Evolutionary conservation across 768 basidiomycete genomes (phyloP), one percentile per base, ranked within the genome.

Genomic region (Glaciozyma antarctica): DNA sequence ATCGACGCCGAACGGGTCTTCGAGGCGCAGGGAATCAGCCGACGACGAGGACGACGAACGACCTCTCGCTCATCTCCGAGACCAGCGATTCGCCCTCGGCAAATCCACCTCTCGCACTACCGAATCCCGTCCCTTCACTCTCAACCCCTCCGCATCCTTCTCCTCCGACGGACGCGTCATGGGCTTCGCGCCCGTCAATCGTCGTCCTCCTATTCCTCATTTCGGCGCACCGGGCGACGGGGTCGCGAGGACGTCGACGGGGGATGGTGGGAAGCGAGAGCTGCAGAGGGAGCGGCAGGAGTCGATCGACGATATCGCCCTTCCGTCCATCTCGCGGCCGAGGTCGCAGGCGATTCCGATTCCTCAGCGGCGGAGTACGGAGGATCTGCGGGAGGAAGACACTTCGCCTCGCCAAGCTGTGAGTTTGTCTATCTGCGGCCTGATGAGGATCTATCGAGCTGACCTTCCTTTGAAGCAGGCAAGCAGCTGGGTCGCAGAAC

Each of bases 91-190:
- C 38, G 38, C 10, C 38, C 38, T 41, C 38, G 38, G 38, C 38
- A 10, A 15, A 41, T 13, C 12, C 47, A 9, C 47, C 47, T 19
- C n/a, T n/a, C 47, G 47, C n/a, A 51, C n/a, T 24, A 9, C 59
- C 19, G 41, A 47, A 34, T 24, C 55, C 21, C 45, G 61, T 22
- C 56, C 64, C 12, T 60, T 65, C 64, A 56, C 58, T 2, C 64
- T 65, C 26, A 58, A 43, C 1, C 32, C 64, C 15, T 34, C 58
- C 0, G 32, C 54, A 0, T 24, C 53, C n/a, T 32, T 61, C 43
- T 49, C 60, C 1, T 16, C 38, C 15, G 59, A 56, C 52, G 64
- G 64, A 12, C 52, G 58, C 19, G 41, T 60, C 22, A 32, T 55
- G 21, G 58, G 53, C 58, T 65, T 65, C 59, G 32, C 34, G 28